Conservation (phyloP, 2,329 filamentous ascomycete genomes). For the Alternaria viburni region DNA sequence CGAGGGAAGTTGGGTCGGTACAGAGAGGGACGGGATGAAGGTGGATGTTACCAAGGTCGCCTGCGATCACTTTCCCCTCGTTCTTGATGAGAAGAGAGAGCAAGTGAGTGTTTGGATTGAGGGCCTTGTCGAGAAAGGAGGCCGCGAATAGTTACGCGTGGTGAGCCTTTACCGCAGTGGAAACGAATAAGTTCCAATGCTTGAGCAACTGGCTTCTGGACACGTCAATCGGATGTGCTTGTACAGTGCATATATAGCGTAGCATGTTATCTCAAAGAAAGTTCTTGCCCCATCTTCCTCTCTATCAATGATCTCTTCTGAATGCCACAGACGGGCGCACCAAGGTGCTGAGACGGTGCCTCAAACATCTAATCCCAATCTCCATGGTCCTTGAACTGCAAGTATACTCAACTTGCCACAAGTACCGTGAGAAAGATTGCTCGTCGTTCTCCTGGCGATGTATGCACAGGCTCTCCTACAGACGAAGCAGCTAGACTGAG, state of each 20-base stretch:
- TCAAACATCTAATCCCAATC: neutral
- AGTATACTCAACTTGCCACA: neutral
- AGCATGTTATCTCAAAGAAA: neutral
- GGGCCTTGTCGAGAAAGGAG: slow-evolving; percentile 14
- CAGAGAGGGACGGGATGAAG: slow-evolving; percentile 40
- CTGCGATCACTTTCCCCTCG: slow-evolving; percentile 44
- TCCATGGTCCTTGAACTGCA: neutral
- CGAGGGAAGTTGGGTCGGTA: slow-evolving; percentile 35
- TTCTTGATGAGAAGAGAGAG: slow-evolving; percentile 29
- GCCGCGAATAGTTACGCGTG: neutral
- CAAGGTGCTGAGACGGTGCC: no score
- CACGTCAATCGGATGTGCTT: neutral
- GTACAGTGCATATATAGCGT: neutral
- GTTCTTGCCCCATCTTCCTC: neutral
- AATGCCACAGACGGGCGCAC: neutral
- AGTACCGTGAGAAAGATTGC: neutral
- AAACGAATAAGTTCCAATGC: neutral
- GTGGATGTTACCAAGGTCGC: slow-evolving; percentile 50
- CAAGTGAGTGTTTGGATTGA: slow-evolving; percentile 37
- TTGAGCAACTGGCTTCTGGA: neutral
- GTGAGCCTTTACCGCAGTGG: neutral
- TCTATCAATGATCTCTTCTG: neutral
- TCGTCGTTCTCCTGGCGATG: neutral
- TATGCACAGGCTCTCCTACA: neutral
- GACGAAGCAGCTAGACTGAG: neutral